Evolutionary conservation across 352 stramenopile species (phyloP), one percentile per base, ranked within the genome.

Genomic region (Globisporangium barbulae): DNA sequence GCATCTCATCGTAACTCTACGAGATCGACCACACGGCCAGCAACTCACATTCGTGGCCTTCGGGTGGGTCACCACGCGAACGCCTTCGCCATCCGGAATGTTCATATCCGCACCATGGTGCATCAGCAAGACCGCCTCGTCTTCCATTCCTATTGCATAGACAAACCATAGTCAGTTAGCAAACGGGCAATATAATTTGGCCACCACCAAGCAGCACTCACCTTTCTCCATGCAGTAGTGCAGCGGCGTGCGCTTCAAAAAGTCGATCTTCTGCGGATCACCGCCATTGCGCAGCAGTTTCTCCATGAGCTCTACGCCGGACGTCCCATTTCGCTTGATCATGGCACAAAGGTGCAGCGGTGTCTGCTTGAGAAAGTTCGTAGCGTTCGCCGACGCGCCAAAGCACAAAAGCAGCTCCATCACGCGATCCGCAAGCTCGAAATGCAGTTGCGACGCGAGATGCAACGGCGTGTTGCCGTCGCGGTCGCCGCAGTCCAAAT

Each of bases 171-270:
- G n/a, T 41, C 25, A 58, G 22, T 67, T 55, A 65, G 35, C 21
- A 72, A 31, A 6, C 30, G 2, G 47, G 12, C 0, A 39, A 22
- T 0, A 44, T 5, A 53, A 37, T 53, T 28, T 28, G 2, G 25
- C 21, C 47, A 35, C 21, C 60, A 48, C 12, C 41, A 28, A 63
- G 0, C 53, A 88, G 78, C 76, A 76, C 68, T 3, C 54, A 91
- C 84, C 83, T 79, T 87, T 88, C 45, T 91, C 84, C 54, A 88
- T 81, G 39, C 79, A 88, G 55, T 92, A 90, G 39, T 92, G 83
- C 19, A 94, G 53, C 8, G 85, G 76, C 10, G 83, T 90, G 42
- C 84, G 84, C 75, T 90, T 91, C n/a, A 88, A 47, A 47, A 91
- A 79, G 47, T 91, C 83, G 19, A 81, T 63, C 53, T 80, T 70